A percentile compares a stretch with the other conserved stretches of the same genome.
Conservation (phyloP, 257 asterid species). For the Solanum sparsipilum region DNA sequence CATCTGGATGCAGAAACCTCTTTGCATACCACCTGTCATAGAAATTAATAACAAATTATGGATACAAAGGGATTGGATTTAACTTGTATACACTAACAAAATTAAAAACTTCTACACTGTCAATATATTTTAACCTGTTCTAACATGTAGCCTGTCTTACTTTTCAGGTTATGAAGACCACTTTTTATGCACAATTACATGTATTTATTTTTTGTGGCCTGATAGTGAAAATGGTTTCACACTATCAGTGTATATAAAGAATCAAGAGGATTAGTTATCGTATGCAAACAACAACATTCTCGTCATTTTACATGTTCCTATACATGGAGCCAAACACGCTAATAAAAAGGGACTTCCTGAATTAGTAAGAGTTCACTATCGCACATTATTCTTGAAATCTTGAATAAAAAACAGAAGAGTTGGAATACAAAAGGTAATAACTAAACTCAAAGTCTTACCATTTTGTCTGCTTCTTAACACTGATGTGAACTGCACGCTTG, state of each 20-base stretch:
- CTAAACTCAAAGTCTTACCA: constrained; percentile 37
- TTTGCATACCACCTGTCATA: constrained; percentile 91
- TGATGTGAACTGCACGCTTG: constrained; percentile 79
- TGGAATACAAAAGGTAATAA: background rate
- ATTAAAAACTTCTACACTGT: background rate
- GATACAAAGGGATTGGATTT: background rate
- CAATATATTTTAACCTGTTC: background rate
- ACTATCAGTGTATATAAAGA: background rate
- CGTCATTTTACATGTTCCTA: background rate
- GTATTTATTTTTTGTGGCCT: background rate
- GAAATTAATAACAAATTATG: background rate
- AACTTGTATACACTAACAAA: background rate
- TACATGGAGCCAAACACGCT: background rate
- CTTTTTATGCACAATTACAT: background rate
- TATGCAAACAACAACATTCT: background rate
- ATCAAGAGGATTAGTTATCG: background rate
- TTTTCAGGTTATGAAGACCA: background rate
- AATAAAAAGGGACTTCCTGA: background rate
- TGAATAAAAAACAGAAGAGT: background rate
- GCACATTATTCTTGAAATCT: background rate
- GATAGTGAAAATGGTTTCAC: background rate
- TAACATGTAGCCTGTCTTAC: background rate
- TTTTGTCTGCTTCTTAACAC: constrained; percentile 82
- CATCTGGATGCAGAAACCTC: constrained; percentile 94
- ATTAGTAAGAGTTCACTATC: background rate